Evolutionary conservation across 441 rosid species (phyloP), one percentile per base, ranked within the genome.

Genomic region (Breynia disticha): DNA sequence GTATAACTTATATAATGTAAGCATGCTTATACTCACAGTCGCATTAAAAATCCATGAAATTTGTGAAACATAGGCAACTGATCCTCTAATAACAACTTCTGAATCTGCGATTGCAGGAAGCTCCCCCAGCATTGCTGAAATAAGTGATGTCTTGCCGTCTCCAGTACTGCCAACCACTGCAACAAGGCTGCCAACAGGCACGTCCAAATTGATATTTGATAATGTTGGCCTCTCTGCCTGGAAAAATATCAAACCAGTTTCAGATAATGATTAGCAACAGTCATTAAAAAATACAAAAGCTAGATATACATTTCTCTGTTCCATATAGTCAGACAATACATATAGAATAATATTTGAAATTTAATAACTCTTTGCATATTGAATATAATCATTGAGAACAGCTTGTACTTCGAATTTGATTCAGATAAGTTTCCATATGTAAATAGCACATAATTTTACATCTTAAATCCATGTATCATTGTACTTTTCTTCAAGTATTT

Each of bases 31-130:
- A 75, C 86, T 60, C 75, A 91, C 98, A 47, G 98, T 86, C 41
- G 94, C 98, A 76, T 88, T 91, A 65, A 91, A 91, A 72, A 91
- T 91, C 95, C 97, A 91, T n/a, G 97, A 91, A 69, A 88, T 83
- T 76, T 91, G 98, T 67, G 98, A 94, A 70, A 86, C 95, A 82
- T 91, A 91, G 61, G 97, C 87, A 38, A 84, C 94, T 0, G 76
- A 70, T 72, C 98, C 98, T 75, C 95, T 81, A 46, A 82, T 63
- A 58, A 71, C 76, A 73, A 78, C 90, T 48, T 64, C 61, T 9
- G 87, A 69, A 64, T 81, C 80, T 54, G 87, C 66, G 39, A 64
- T 44, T 21, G 91, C 67, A 63, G 97, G 90, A 71, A 88, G 80
- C 77, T 91, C 97, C 59, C 97, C 97, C 15, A 91, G 94, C 89